A percentile compares a stretch with the other conserved stretches of the same genome.
Conservation (phyloP, 257 asterid genomes). For the Nyctanthes arbortristis region DNA sequence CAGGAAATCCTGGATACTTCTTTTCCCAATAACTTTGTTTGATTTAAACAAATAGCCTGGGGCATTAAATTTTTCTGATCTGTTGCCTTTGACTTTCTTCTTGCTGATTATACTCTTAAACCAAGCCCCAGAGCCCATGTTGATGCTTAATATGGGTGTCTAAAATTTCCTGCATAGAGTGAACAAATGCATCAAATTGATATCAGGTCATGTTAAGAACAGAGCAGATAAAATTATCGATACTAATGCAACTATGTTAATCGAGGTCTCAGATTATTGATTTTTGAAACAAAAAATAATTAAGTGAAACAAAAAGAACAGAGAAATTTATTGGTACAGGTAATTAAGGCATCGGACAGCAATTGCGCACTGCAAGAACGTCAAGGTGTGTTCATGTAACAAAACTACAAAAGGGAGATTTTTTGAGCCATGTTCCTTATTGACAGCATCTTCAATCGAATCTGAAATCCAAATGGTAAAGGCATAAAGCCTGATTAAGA, state of each 20-base stretch:
- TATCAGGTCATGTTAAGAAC: neutral
- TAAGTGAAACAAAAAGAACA: neutral
- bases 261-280: no score
- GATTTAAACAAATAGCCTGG: neutral
- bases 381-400: neutral
- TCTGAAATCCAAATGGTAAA: no score
- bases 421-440: no score
- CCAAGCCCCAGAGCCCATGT: slow-evolving; percentile 81
- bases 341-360: no score
- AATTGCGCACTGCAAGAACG: neutral
- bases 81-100: slow-evolving; percentile 54
- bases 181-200: slow-evolving; percentile 5
- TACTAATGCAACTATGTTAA: slow-evolving; percentile 6
- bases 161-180: slow-evolving; percentile 32
- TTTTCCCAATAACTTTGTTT: no score
- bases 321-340: neutral
- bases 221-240: slow-evolving; percentile 3
- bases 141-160: slow-evolving; percentile 29
- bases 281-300: no score
- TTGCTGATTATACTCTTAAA: slow-evolving; percentile 65
- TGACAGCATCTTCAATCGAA: no score
- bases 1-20: neutral
- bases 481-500: no score
- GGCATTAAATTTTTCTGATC: slow-evolving; percentile 38
- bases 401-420: neutral